Conservation (phyloP, 495 filamentous ascomycete genomes). For the Pyrenopolyporus hunteri region DNA sequence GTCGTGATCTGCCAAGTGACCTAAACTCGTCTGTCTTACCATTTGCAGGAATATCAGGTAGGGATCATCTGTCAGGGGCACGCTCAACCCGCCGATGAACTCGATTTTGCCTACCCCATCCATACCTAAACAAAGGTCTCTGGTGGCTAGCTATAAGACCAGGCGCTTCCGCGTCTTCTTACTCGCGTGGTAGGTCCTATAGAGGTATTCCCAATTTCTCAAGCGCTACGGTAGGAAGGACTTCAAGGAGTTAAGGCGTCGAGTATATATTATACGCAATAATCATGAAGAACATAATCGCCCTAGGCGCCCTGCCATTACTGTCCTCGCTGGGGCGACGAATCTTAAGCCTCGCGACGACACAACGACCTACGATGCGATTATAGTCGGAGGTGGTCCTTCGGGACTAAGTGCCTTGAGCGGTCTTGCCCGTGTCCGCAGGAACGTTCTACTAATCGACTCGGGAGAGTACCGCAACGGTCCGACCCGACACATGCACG, state of each 20-base stretch:
- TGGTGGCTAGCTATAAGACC: conserved; percentile 17
- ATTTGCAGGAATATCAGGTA: conserved; percentile 23
- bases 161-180: background rate
- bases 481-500: conserved; percentile 62
- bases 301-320: conserved; percentile 19
- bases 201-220: conserved; percentile 1
- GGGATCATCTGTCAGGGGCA: conserved; percentile 35
- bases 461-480: conserved; percentile 62
- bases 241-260: conserved; percentile 3
- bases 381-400: conserved; percentile 45
- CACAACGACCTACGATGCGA: conserved; percentile 43
- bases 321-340: conserved; percentile 26
- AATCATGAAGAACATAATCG: conserved; percentile 28
- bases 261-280: background rate
- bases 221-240: background rate
- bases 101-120: conserved; percentile 10
- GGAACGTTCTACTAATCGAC: conserved; percentile 60
- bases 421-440: conserved; percentile 60
- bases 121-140: conserved; percentile 5
- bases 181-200: background rate
- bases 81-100: conserved; percentile 11
- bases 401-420: conserved; percentile 56
- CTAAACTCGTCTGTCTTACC: conserved; percentile 30
- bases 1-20: conserved; percentile 40
- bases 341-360: conserved; percentile 17